Base-by-base conservation (phyloP, 2,329 filamentous ascomycete genomes). In the Triangularia setosa region DNA sequence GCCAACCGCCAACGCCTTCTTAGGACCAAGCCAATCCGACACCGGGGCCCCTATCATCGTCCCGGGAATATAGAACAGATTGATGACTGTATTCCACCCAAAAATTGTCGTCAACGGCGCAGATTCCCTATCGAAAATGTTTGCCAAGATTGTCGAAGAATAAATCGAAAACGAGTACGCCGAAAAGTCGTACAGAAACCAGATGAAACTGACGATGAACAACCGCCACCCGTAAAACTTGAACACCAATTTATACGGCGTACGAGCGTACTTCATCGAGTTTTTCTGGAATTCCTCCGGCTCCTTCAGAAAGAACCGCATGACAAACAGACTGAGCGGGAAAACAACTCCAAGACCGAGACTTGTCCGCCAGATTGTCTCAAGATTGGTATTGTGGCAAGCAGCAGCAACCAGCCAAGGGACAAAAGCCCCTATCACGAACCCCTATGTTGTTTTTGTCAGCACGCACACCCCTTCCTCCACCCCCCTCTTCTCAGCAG, bases 181-280 rank as follows among this genome's bases (percentile, higher is more conserved):
- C 1, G 89, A 91, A 77, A 97, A 96, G 62, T 93, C 87, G 74
- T 93, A 96, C 67, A 94, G 84, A 76, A 95, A 95, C 92, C 92
- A 96, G 73, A 96, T 90, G 23, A 88, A 70, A 67, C 85, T 87
- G 62, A 95, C 90, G 21, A 89, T 77, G 1, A 84, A 71, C n/a
- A 96, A 79, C 21, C 91, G 85, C 72, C 82, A 85, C 77, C 92
- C 90, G 75, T 96, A 96, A 73, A 87, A 93, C 61, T 80, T 84
- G 48, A 85, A 64, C 1, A 84, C 81, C 1, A 87, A 76, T 53
- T 70, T 64, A 69, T 87, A 89, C 0, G 86, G 86, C 0, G 84
- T 87, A 66, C 80, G 79, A 54, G 75, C 77, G 70, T 84, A 81
- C 70, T 82, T 83, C 88, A 93, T 91, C 8, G 86, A 87, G 72